These are phyloP conservation scores for Monosporozyma siamensis DNA, from an alignment of 805 yeast species.

Conservation along the genomic window DNA sequence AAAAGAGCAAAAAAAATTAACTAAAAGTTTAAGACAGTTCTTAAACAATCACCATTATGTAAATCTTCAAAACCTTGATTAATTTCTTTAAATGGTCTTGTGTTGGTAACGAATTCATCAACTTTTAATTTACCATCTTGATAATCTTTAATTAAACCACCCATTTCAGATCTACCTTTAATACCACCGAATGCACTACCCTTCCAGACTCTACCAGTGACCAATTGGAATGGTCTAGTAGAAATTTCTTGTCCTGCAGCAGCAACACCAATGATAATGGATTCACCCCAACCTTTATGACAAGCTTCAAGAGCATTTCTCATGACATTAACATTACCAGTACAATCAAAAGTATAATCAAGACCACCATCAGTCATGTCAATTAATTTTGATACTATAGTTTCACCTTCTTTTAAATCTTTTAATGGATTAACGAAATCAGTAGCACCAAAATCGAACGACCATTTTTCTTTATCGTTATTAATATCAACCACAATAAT, in stretches of 20 bases:
- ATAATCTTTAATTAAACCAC: constrained; percentile 80
- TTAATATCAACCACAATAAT: constrained; percentile 84
- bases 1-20: too few species aligned
- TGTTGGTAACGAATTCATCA: constrained; percentile 91
- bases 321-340: constrained; percentile 94
- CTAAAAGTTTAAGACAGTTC: constrained; percentile 65
- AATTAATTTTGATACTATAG: constrained; percentile 72
- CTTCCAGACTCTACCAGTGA: constrained; percentile 97
- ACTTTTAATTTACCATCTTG: constrained; percentile 73
- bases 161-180: constrained; percentile 94
- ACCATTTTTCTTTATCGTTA: constrained; percentile 78
- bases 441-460: constrained; percentile 85
- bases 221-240: constrained; percentile 97
- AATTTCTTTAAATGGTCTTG: constrained; percentile 66
- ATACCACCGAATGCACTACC: constrained; percentile 99
- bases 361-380: constrained; percentile 96
- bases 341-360: constrained; percentile 94
- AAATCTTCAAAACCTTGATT: constrained; percentile 89
- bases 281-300: constrained; percentile 98
- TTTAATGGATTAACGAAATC: constrained; percentile 77
- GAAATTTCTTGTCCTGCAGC: constrained; percentile 96
- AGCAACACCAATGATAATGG: constrained; percentile 94
- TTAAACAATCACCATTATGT: constrained; percentile 88
- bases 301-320: constrained; percentile 93
- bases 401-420: constrained; percentile 59